Conservation (phyloP, 805 yeast species). For the Maudiozyma turicensis region DNA sequence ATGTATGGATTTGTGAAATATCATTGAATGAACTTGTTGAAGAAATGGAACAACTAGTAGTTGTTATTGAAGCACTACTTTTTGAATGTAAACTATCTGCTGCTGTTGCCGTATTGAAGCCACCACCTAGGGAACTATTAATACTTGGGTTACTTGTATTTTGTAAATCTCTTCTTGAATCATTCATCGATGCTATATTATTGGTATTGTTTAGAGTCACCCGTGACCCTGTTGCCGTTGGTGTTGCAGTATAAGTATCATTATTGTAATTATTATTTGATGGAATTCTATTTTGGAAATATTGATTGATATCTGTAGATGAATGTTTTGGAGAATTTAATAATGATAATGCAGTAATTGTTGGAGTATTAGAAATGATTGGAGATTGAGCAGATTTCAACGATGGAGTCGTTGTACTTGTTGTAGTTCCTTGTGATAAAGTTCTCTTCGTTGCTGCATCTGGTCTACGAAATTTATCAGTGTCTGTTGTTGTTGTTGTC, state of each 20-base stretch:
- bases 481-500: background rate
- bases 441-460: background rate
- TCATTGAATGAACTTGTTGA: background rate
- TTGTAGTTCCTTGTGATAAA: background rate
- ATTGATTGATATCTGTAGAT: conserved; percentile 2
- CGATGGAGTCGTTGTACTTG: background rate
- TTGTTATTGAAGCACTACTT: background rate
- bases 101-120: background rate
- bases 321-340: conserved; percentile 3
- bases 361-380: conserved; percentile 1
- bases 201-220: background rate
- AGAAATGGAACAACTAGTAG: background rate
- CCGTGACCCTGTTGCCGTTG: background rate
- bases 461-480: background rate
- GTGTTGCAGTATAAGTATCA: background rate
- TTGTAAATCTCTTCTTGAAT: background rate
- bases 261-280: background rate
- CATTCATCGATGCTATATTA: background rate
- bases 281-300: conserved; percentile 3
- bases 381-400: background rate
- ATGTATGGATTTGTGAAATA: background rate
- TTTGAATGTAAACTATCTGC: background rate
- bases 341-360: conserved; percentile 3
- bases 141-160: background rate
- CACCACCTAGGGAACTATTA: background rate